Percentiles rank a stretch among this genome's conserved stretches.
Evolutionary conservation across 2,329 filamentous ascomycete species (phyloP).

Genomic region (Aspergillus ochraceoroseus): DNA sequence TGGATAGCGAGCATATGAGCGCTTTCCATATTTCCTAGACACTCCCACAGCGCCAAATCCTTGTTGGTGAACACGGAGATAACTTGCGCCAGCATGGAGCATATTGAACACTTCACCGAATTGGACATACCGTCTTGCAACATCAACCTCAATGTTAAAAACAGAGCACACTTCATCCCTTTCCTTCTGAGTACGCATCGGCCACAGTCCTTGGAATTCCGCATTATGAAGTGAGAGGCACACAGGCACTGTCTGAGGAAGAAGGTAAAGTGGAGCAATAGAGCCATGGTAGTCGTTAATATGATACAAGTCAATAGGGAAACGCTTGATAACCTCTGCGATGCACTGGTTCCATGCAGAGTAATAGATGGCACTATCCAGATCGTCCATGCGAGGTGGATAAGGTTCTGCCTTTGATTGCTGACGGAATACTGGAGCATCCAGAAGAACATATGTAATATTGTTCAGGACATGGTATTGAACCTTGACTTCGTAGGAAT

Average conservation of each 20-base stretch:
- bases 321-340: constrained; percentile 58
- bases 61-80: constrained; percentile 61
- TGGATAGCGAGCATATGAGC: constrained; percentile 61
- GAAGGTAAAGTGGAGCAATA: constrained; percentile 59
- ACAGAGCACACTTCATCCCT: constrained; percentile 60
- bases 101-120: constrained; percentile 67
- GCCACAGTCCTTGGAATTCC: constrained; percentile 65
- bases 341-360: constrained; percentile 68
- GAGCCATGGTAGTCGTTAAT: constrained; percentile 64
- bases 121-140: constrained; percentile 59
- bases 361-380: constrained; percentile 64
- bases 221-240: constrained; percentile 64
- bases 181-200: constrained; percentile 59
- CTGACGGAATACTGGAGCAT: constrained; percentile 62
- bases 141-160: constrained; percentile 56
- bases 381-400: constrained; percentile 64
- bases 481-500: constrained; percentile 57
- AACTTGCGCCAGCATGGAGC: constrained; percentile 61
- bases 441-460: constrained; percentile 64
- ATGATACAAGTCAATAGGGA: constrained; percentile 61
- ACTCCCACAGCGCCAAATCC: constrained; percentile 65
- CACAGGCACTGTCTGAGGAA: constrained; percentile 58
- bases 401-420: constrained; percentile 61
- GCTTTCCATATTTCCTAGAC: constrained; percentile 63
- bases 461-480: constrained; percentile 61